Percentiles rank a stretch among this genome's conserved stretches.
These are phyloP conservation scores for Picea abies DNA, from an alignment of 83 land plant genomes.

Conservation along the genomic window DNA sequence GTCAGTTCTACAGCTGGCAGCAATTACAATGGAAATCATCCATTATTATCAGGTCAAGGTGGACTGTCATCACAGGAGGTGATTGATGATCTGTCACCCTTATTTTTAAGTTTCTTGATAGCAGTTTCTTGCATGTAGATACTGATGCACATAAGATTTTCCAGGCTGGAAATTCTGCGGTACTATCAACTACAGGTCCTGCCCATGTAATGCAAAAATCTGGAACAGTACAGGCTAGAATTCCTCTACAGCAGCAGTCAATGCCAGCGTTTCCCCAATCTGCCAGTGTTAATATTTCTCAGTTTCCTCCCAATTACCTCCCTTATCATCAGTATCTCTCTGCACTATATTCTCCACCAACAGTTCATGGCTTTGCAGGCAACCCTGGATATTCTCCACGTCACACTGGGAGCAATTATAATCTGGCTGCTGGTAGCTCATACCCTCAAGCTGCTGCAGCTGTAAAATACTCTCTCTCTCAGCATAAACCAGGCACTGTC, in stretches of 20 bases:
- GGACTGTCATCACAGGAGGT: slow-evolving; percentile 77
- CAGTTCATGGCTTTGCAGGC: slow-evolving; percentile 16
- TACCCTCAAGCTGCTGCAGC: slow-evolving; percentile 25
- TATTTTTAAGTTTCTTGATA: neutral
- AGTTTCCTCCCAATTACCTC: slow-evolving; percentile 36
- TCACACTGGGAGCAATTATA: neutral
- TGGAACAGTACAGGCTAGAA: slow-evolving; percentile 8
- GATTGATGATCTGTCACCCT: neutral
- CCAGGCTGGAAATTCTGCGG: slow-evolving; percentile 15
- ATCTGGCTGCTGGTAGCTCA: slow-evolving; percentile 22
- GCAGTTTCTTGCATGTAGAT: neutral
- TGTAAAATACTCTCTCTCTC: slow-evolving; percentile 32
- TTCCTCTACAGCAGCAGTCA: slow-evolving; percentile 47
- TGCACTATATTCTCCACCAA: slow-evolving; percentile 26
- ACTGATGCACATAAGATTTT: neutral
- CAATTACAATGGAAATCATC: slow-evolving; percentile 71
- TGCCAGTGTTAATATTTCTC: slow-evolving; percentile 28
- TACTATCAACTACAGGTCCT: neutral
- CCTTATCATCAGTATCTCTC: slow-evolving; percentile 51
- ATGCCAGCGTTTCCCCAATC: slow-evolving; percentile 51
- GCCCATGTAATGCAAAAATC: slow-evolving; percentile 13
- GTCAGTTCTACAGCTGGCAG: slow-evolving; percentile 43
- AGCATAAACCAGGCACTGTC: slow-evolving; percentile 44
- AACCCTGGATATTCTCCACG: slow-evolving; percentile 24
- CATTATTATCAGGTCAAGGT: slow-evolving; percentile 41